These are phyloP conservation scores for Solanum chiquidenum DNA, from an alignment of 257 asterid genomes.

Conservation along the genomic window DNA sequence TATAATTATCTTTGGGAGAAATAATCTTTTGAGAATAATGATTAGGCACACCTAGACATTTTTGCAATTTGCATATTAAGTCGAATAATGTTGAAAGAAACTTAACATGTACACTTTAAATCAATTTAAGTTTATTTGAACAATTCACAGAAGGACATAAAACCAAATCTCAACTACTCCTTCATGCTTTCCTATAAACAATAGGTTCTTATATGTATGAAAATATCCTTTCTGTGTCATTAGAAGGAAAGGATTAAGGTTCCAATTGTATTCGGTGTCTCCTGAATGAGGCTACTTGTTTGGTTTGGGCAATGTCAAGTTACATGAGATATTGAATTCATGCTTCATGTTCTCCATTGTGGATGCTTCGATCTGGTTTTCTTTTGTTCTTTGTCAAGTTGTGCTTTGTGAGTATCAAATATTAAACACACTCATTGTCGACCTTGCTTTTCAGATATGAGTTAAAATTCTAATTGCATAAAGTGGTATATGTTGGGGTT, in stretches of 20 bases:
- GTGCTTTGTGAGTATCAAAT: not conserved
- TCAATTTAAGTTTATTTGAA: not conserved
- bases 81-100: not conserved
- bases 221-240: not conserved
- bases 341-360: not conserved
- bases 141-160: not conserved
- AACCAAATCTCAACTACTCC: not conserved
- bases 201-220: not conserved
- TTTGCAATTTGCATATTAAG: not conserved
- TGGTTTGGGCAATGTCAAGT: not conserved
- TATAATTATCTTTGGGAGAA: not conserved
- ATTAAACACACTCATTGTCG: not conserved
- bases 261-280: not conserved
- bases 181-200: not conserved
- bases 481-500: not conserved
- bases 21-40: not conserved
- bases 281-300: not conserved
- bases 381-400: not conserved
- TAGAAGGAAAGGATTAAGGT: not conserved
- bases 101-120: not conserved
- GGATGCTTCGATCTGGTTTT: not conserved
- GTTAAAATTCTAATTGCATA: not conserved
- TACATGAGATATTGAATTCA: not conserved
- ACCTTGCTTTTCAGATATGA: not conserved
- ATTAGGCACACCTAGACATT: not conserved